Evolutionary conservation across 192 early-diverging fungal species (phyloP), one percentile per base, ranked within the genome.

Genomic region (Podochytrium sp.): DNA sequence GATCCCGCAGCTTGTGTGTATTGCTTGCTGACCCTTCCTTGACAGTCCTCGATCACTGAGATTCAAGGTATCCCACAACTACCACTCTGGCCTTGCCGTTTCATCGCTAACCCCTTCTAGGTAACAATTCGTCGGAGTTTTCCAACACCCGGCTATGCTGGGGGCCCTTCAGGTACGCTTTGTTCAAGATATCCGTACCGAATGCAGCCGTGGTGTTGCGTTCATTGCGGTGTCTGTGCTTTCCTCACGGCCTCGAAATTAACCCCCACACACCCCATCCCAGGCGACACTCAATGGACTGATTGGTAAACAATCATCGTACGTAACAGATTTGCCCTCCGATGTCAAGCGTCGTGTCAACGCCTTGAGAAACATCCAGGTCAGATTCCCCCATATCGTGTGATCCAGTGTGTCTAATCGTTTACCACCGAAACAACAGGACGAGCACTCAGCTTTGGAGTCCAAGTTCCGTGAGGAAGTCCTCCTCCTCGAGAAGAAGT

Each of bases 401-500:
- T n/a, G n/a, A n/a, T n/a, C n/a, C n/a, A n/a, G n/a, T n/a, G n/a
- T n/a, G n/a, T n/a, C n/a, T n/a, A n/a, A 7, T 20, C 52, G 20
- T 55, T 7, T 6, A 25, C 7, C 52, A 7, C 25, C 52, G 23
- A 61, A 18, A 39, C 57, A 2, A 16, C 53, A 87, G 83, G 81
- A 86, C 69, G 89, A 97, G 85, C 95, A 96, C 78, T 78, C 86
- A 38, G 89, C 87, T 20, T 81, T 98, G 23, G 94, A 96, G 82
- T 81, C 87, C 55, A 84, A 95, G 83, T 95, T 98, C 88, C 92
- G 93, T 63, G 90, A 94, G 77, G 97, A 99, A 85, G 90, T 99
- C 69, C 80, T 94, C 35, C 94, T 86, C 43, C 83, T 99, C 35
- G 98, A 99, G 83, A 98, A 98, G 88, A 98, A 98, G 80, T 99